Evolutionary conservation across 768 basidiomycete species (phyloP).

Genomic region (Roridomyces roridus): DNA sequence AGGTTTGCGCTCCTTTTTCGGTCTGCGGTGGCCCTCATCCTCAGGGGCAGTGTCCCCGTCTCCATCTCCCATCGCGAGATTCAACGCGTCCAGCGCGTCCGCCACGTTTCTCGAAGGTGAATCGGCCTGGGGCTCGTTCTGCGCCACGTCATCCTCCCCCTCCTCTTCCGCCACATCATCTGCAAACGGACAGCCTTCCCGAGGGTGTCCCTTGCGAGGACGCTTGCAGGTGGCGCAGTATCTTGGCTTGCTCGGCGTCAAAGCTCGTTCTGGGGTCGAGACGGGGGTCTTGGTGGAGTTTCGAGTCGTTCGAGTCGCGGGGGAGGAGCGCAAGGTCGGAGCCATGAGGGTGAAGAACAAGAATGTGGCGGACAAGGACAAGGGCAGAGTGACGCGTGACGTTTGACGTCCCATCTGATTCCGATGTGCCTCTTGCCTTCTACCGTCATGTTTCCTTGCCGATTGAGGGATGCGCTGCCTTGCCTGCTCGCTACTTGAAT

Average conservation of each 20-base stretch:
- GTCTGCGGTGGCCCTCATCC: neutral
- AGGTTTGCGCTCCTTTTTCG: slow-evolving; percentile 1
- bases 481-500: too few species aligned
- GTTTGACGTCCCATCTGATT: too few species aligned
- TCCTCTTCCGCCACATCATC: too few species aligned
- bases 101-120: slow-evolving; percentile 10
- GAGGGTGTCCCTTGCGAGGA: slow-evolving; percentile 24
- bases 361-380: neutral
- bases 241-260: slow-evolving; percentile 16
- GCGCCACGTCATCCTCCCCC: neutral
- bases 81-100: slow-evolving; percentile 14
- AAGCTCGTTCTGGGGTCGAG: neutral
- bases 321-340: slow-evolving; percentile 20
- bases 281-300: slow-evolving; percentile 18
- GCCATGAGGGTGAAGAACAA: too few species aligned
- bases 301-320: slow-evolving; percentile 19
- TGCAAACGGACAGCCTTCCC: slow-evolving; percentile 21
- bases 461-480: too few species aligned
- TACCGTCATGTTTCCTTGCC: too few species aligned
- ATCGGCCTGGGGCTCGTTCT: neutral
- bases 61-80: slow-evolving; percentile 9
- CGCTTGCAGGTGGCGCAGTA: slow-evolving; percentile 21
- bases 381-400: too few species aligned
- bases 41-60: neutral
- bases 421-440: too few species aligned